Base-by-base conservation (phyloP, 768 basidiomycete genomes). In the Tricholoma saponaceum region DNA sequence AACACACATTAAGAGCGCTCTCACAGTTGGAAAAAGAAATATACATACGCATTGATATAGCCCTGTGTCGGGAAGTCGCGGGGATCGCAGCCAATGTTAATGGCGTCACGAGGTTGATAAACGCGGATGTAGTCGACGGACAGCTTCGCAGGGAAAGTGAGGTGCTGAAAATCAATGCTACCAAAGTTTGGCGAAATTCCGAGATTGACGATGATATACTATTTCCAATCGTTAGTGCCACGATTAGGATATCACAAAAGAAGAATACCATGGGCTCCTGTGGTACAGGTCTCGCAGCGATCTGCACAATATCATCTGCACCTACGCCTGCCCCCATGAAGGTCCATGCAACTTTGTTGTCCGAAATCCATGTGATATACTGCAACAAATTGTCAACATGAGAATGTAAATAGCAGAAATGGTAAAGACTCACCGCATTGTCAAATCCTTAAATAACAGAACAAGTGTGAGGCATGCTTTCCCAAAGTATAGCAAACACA, bases 351-450 rank as follows among this genome's bases (percentile, higher is more conserved):
- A 79, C 66, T 62, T 83, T 75, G 68, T 83, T 82, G 62, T 86
- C 77, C 56, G 84, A 79, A 57, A 95, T 75, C 94, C 94, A 96
- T 2, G 90, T 83, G 63, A 95, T 92, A 66, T 95, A 96, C 85
- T 87, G 57, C 32, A 51, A 16, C 41, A 18, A 37, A 47, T 9
- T 28, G 13, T 32, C 20, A 49, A 20, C 23, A n/a, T 12, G 3
- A 26, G n/a, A 9, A 26, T 30, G 23, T 16, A 41, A 37, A 51
- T 8, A 28, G 16, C 23, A 32, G 33, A 30, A 4, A 5, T 44
- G 20, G 39, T 8, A 49, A 52, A 32, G 18, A 72, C 83, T 60
- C 63, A 87, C 84, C 26, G 79, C 86, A 33, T 82, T 72, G 59
- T 88, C 86, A 63, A 85, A 88, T 46, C 92, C 91, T 65, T 43